phyloP scores from a whole-genome alignment of 768 basidiomycete genomes.

The Naematelia aurantialba region DNA sequence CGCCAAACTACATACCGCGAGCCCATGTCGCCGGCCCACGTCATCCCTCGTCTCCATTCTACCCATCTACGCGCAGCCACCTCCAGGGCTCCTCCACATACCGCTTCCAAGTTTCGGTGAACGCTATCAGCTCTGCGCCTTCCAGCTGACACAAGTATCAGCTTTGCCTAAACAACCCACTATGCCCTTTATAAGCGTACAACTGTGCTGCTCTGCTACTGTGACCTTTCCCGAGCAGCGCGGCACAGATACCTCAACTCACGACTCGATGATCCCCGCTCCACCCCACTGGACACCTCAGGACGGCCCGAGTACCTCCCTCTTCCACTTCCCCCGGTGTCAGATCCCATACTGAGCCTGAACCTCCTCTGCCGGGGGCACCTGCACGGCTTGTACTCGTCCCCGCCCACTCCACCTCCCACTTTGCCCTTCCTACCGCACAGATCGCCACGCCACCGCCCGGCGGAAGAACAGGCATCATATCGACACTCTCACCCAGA shows the following conservation, averaged over 20 bases:
- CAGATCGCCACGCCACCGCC: constrained; percentile 41
- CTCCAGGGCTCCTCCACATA: constrained; percentile 42
- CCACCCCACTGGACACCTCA: constrained; percentile 39
- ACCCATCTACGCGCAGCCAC: constrained; percentile 20
- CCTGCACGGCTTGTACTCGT: not conserved
- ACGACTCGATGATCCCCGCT: constrained; percentile 44
- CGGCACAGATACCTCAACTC: too few relatives aligned
- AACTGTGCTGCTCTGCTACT: not conserved
- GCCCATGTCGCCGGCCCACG: too few relatives aligned
- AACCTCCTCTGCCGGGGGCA: too few relatives aligned
- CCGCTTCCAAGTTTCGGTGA: constrained; percentile 46
- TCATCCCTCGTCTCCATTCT: not conserved
- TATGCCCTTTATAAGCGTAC: not conserved
- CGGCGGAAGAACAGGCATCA: constrained; percentile 42
- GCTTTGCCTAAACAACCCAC: not conserved
- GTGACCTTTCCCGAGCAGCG: constrained; percentile 14
- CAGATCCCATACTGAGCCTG: constrained; percentile 19
- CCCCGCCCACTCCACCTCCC: constrained; percentile 37
- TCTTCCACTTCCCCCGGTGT: constrained; percentile 21
- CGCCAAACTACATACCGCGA: too few relatives aligned
- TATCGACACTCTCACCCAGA: constrained; percentile 33
- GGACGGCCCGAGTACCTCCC: constrained; percentile 27
- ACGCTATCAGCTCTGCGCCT: constrained; percentile 44
- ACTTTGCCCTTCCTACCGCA: constrained; percentile 37
- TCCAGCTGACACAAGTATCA: constrained; percentile 30